A percentile compares a stretch with the other conserved stretches of the same genome.
Conservation (phyloP, 495 filamentous ascomycete genomes). For the Gamarada debralockiae region DNA sequence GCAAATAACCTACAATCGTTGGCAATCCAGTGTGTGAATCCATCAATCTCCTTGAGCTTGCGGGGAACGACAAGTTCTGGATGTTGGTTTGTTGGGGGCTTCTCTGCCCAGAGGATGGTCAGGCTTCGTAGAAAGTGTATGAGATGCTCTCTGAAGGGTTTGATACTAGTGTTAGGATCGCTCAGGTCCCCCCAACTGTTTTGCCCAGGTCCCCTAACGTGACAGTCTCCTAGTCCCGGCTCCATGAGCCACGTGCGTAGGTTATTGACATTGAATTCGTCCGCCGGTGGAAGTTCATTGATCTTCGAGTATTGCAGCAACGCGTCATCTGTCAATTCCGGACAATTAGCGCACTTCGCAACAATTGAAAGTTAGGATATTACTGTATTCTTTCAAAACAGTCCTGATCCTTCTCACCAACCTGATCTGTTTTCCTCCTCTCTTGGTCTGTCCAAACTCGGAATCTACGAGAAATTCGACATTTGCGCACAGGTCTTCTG, state of each 20-base stretch:
- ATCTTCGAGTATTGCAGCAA: constrained; percentile 17
- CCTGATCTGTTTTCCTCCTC: background rate
- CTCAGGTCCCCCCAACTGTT: constrained; percentile 14
- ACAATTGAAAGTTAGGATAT: background rate
- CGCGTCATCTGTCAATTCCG: constrained; percentile 16
- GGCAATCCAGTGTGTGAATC: constrained; percentile 14
- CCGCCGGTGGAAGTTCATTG: constrained; percentile 12
- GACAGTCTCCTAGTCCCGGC: background rate
- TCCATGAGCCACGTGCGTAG: constrained; percentile 9
- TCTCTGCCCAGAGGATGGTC: background rate
- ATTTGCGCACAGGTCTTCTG: background rate
- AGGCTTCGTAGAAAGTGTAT: background rate
- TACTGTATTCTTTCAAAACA: constrained; percentile 17
- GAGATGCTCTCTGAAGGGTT: background rate
- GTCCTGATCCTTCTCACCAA: background rate
- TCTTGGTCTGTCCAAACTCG: constrained; percentile 4
- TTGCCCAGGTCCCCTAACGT: constrained; percentile 7
- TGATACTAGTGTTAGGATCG: background rate
- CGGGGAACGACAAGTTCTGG: constrained; percentile 3
- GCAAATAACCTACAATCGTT: constrained; percentile 2
- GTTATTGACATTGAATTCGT: constrained; percentile 4
- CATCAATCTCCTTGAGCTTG: constrained; percentile 3
- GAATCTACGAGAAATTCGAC: background rate
- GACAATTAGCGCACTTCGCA: background rate
- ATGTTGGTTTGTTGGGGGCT: background rate